Conservation (phyloP, 192 early-diverging fungal genomes). For the Geosiphon pyriformis region DNA sequence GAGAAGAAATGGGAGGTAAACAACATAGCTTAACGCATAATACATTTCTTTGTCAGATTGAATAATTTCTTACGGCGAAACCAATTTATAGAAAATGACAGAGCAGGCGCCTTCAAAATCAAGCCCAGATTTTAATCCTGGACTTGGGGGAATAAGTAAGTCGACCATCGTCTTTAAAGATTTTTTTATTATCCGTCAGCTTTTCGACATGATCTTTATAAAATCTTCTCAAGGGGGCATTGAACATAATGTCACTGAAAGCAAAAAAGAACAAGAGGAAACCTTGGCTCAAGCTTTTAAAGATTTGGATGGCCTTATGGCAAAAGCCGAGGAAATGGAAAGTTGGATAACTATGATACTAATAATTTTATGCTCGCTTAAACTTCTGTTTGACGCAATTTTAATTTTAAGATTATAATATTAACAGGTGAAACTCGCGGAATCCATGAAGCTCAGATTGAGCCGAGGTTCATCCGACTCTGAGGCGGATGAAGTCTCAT, state of each 20-base stretch:
- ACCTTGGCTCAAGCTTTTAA: slow-evolving; percentile 77
- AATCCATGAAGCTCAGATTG: slow-evolving; percentile 57
- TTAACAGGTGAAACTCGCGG: slow-evolving; percentile 57
- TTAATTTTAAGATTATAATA: slow-evolving; percentile 22
- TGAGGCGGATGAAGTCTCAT: slow-evolving; percentile 39
- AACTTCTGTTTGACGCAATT: slow-evolving; percentile 10
- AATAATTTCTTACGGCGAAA: too few species aligned
- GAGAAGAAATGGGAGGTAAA: slow-evolving; percentile 62
- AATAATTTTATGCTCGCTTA: not conserved
- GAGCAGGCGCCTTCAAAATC: not conserved
- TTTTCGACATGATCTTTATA: not conserved
- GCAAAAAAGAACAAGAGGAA: slow-evolving; percentile 58
- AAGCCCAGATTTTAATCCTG: slow-evolving; percentile 20
- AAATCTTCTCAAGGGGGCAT: slow-evolving; percentile 51
- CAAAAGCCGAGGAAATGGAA: slow-evolving; percentile 87
- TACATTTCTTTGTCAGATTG: too few species aligned
- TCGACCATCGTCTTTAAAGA: not conserved
- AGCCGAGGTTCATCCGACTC: slow-evolving; percentile 32
- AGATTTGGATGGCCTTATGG: slow-evolving; percentile 84
- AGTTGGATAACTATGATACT: slow-evolving; percentile 5
- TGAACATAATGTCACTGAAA: slow-evolving; percentile 56
- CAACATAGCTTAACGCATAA: too few species aligned
- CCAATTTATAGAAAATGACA: slow-evolving; percentile 3
- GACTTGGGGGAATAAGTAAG: slow-evolving; percentile 46
- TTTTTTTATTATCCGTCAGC: not conserved